phyloP scores from a whole-genome alignment of 108 stramenopile genomes.

The Heterococcus sp. region DNA sequence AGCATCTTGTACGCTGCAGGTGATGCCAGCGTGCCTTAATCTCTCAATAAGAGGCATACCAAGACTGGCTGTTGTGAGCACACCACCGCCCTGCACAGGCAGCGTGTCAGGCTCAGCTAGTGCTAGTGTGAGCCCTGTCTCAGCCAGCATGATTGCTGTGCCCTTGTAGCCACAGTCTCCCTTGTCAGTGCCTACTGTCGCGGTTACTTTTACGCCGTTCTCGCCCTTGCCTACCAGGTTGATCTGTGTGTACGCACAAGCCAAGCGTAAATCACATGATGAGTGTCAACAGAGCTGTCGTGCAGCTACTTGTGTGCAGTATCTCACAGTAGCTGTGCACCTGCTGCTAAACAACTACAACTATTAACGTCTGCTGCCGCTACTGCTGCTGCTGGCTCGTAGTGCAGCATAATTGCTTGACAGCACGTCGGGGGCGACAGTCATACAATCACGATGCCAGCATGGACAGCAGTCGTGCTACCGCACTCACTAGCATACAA shows the following conservation, averaged over 20 bases:
- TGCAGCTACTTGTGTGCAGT: too few relatives aligned
- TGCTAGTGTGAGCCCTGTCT: conserved; percentile 19
- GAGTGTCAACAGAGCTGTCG: too few relatives aligned
- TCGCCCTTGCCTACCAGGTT: conserved; percentile 17
- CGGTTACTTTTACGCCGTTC: conserved; percentile 1
- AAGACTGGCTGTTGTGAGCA: conserved; percentile 30
- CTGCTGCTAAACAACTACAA: too few relatives aligned
- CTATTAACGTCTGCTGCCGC: too few relatives aligned
- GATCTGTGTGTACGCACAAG: conserved; percentile 2
- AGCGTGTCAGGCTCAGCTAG: conserved; percentile 15
- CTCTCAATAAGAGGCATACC: conserved; percentile 35
- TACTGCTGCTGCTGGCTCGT: too few relatives aligned
- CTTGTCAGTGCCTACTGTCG: conserved; percentile 34
- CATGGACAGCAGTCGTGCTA: too few relatives aligned
- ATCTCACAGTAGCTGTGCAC: too few relatives aligned
- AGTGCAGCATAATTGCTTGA: too few relatives aligned
- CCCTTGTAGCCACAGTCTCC: conserved; percentile 43
- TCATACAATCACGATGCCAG: too few relatives aligned
- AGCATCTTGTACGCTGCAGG: neutral
- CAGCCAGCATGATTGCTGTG: conserved; percentile 39
- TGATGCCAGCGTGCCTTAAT: conserved; percentile 18
- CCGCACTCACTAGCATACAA: too few relatives aligned
- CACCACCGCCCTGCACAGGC: conserved; percentile 7
- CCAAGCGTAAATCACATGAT: too few relatives aligned
- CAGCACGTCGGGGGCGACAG: too few relatives aligned